phyloP scores from a whole-genome alignment of 768 basidiomycete genomes.

The Panellus pusillus region DNA sequence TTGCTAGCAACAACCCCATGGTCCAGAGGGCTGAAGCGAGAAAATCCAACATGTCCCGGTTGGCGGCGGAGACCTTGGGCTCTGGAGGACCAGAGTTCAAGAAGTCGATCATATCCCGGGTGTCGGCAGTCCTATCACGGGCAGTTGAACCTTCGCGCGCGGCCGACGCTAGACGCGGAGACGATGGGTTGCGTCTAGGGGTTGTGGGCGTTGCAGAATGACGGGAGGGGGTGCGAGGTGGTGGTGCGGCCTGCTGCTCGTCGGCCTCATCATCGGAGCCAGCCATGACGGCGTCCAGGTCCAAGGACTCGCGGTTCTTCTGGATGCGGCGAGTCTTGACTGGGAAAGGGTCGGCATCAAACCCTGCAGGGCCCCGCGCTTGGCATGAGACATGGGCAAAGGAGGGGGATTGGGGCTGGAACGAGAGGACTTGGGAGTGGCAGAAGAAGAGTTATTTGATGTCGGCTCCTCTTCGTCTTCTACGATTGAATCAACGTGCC shows the following conservation, averaged over 20 bases:
- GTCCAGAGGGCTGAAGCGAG: conserved; percentile 56
- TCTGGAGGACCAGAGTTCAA: conserved; percentile 56
- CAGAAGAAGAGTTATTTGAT: conserved; percentile 40
- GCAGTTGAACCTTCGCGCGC: conserved; percentile 35
- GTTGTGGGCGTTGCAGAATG: conserved; percentile 14
- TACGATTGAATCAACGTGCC: conserved; percentile 62
- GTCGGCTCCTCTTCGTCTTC: conserved; percentile 63
- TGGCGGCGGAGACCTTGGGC: conserved; percentile 41
- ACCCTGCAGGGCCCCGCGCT: conserved; percentile 25
- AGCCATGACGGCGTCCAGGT: conserved; percentile 75
- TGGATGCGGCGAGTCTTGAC: conserved; percentile 52
- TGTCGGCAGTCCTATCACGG: conserved; percentile 40
- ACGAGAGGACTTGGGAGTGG: conserved; percentile 26
- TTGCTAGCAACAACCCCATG: conserved; percentile 38
- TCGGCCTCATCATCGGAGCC: conserved; percentile 63
- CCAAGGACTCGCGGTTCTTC: conserved; percentile 64
- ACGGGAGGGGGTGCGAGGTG: neutral
- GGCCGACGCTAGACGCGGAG: conserved; percentile 21
- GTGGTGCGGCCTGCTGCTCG: conserved; percentile 6
- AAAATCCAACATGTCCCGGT: conserved; percentile 56
- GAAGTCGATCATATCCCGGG: conserved; percentile 58
- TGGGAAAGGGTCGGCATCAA: conserved; percentile 38
- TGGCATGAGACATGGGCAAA: conserved; percentile 24
- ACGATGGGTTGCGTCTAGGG: conserved; percentile 21
- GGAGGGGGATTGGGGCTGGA: conserved; percentile 30